These are phyloP conservation scores for Forsythia viridissima DNA, from an alignment of 257 asterid genomes.

Conservation along the genomic window DNA sequence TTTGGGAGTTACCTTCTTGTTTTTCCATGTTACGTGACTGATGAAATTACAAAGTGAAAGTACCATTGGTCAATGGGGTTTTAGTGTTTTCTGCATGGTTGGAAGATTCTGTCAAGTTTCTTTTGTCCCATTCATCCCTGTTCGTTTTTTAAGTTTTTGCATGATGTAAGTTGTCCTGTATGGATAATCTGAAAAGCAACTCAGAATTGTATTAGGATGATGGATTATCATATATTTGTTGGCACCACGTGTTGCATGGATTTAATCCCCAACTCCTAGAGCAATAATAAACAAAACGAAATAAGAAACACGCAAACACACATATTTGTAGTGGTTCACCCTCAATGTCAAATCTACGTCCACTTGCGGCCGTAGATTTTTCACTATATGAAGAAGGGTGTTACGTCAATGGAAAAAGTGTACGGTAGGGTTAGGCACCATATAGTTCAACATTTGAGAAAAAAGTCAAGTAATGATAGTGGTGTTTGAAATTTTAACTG, in stretches of 20 bases:
- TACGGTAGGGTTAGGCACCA: not conserved
- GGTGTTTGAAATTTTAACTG: not conserved
- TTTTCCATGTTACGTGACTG: not conserved
- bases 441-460: not conserved
- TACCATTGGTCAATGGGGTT: not conserved
- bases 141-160: not conserved
- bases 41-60: not conserved
- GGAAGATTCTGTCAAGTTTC: not conserved
- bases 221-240: not conserved
- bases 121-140: not conserved
- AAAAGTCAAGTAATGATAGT: not conserved
- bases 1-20: not conserved
- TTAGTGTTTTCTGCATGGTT: not conserved
- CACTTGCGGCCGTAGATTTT: not conserved
- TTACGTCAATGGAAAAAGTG: not conserved
- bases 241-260: not conserved
- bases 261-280: not conserved
- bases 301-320: not conserved
- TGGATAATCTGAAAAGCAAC: not conserved
- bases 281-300: not conserved
- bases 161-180: not conserved
- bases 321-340: not conserved
- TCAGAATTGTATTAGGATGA: not conserved
- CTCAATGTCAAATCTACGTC: not conserved
- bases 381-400: not conserved